phyloP scores from a whole-genome alignment of 768 basidiomycete genomes.

The Leccinellum albellum region DNA sequence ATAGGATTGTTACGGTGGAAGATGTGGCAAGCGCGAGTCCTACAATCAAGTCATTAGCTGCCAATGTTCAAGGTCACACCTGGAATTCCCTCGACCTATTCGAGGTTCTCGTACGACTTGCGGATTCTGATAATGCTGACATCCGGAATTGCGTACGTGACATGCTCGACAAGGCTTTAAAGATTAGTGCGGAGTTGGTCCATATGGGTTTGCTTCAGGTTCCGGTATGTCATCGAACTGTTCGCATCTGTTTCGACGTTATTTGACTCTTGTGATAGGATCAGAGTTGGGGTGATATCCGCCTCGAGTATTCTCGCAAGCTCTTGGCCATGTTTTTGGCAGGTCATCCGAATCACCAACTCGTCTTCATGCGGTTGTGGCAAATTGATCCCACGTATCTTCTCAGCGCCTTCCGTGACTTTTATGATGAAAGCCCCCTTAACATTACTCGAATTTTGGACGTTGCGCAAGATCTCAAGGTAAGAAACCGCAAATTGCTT shows the following conservation, averaged over 20 bases:
- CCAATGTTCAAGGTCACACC: constrained; percentile 85
- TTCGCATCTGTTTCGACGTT: background rate
- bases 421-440: constrained; percentile 86
- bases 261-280: constrained; percentile 39
- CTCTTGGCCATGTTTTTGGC: constrained; percentile 86
- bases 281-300: constrained; percentile 83
- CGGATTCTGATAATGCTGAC: constrained; percentile 67
- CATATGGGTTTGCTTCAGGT: constrained; percentile 91
- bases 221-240: constrained; percentile 60
- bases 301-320: constrained; percentile 81
- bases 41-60: constrained; percentile 88
- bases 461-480: constrained; percentile 93
- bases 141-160: constrained; percentile 78
- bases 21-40: constrained; percentile 82
- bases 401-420: constrained; percentile 83
- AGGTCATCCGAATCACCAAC: constrained; percentile 90
- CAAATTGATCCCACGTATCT: constrained; percentile 85
- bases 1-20: constrained; percentile 81
- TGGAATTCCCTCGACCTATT: constrained; percentile 96
- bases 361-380: constrained; percentile 97
- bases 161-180: constrained; percentile 90
- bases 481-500: constrained; percentile 30
- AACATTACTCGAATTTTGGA: constrained; percentile 95
- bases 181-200: constrained; percentile 90
- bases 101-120: constrained; percentile 78